phyloP scores from a whole-genome alignment of 805 yeast genomes.

The Wickerhamomyces silvicola region DNA sequence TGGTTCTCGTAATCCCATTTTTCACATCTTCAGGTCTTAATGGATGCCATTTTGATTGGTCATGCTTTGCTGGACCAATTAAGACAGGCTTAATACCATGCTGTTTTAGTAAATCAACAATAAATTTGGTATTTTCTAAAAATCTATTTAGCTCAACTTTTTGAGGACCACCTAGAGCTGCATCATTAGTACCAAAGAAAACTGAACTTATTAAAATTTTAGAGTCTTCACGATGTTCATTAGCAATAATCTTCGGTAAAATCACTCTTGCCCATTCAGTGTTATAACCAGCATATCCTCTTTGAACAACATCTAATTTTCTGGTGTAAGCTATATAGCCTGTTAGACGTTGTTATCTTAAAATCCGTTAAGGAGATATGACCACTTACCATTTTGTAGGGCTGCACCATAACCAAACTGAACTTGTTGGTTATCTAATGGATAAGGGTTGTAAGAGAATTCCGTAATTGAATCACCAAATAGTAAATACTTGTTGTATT shows the following conservation, averaged over 20 bases:
- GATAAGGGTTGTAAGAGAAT: constrained; percentile 34
- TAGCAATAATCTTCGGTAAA: constrained; percentile 42
- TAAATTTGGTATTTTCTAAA: constrained; percentile 35
- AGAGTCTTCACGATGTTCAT: constrained; percentile 35
- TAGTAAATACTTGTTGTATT: constrained; percentile 40
- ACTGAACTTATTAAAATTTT: constrained; percentile 42
- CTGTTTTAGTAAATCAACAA: constrained; percentile 35
- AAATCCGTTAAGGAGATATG: neutral
- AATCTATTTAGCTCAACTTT: constrained; percentile 47
- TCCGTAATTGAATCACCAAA: constrained; percentile 74
- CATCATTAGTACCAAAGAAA: constrained; percentile 82
- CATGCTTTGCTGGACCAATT: constrained; percentile 58
- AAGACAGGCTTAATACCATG: constrained; percentile 47
- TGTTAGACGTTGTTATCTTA: neutral
- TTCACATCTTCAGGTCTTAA: constrained; percentile 26
- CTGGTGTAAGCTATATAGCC: constrained; percentile 39
- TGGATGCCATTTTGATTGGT: constrained; percentile 35
- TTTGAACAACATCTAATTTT: constrained; percentile 56
- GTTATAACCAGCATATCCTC: constrained; percentile 79
- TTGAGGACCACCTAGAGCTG: constrained; percentile 38
- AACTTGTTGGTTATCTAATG: constrained; percentile 17
- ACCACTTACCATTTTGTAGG: constrained; percentile 26
- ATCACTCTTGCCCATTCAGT: constrained; percentile 51
- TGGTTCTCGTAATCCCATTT: constrained; percentile 39
- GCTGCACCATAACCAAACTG: constrained; percentile 49